Evolutionary conservation across 73 alveolate species (phyloP).

Genomic region (Paramecium caudatum): DNA sequence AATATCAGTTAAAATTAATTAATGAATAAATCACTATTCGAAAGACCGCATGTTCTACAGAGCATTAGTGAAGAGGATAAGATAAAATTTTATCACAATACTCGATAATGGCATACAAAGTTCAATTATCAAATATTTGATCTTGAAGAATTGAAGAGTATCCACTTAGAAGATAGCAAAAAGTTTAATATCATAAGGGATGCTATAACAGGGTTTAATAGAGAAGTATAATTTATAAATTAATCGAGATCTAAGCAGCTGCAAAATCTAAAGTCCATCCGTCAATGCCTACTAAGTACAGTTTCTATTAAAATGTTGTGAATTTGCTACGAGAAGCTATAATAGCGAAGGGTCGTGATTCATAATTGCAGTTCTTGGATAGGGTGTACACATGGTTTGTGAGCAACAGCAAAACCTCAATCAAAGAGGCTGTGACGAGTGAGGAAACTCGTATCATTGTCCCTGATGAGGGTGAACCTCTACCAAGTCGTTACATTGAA

Average conservation of each 20-base stretch:
- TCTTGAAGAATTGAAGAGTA: conserved; percentile 29
- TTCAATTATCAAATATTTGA: conserved; percentile 32
- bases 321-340: conserved; percentile 52
- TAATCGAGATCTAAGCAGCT: not conserved
- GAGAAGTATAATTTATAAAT: not conserved
- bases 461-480: not conserved
- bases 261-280: not conserved
- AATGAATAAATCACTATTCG: conserved; percentile 35
- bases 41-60: not conserved
- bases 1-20: conserved; percentile 35
- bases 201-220: not conserved
- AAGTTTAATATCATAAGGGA: not conserved
- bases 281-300: conserved; percentile 12
- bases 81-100: not conserved
- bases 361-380: not conserved
- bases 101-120: conserved; percentile 36
- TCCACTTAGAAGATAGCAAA: conserved; percentile 13
- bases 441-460: not conserved
- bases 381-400: not conserved
- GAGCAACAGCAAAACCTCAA: not conserved
- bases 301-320: conserved; percentile 18
- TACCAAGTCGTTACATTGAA: conserved; percentile 45
- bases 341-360: not conserved
- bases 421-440: not conserved
- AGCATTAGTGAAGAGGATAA: conserved; percentile 41